Evolutionary conservation across 768 basidiomycete genomes (phyloP).

Genomic region (Tephrocybe sp.): DNA sequence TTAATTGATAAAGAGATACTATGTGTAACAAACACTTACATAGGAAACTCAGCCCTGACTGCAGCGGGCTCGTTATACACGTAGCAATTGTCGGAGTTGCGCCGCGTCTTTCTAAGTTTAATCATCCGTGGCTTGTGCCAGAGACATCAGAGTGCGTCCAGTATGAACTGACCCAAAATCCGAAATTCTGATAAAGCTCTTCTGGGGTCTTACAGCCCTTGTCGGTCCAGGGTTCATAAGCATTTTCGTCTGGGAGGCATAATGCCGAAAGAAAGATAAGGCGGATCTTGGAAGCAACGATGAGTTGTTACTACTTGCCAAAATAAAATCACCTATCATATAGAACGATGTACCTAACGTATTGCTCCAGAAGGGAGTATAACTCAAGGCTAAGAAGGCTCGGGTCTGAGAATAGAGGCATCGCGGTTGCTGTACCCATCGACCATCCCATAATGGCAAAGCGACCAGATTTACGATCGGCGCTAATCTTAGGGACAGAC

Average conservation of each 20-base stretch:
- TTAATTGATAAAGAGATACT: no score
- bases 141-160: slow-evolving; percentile 20
- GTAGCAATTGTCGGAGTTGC: slow-evolving; percentile 17
- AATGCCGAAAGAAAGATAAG: slow-evolving; percentile 25
- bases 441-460: slow-evolving; percentile 38
- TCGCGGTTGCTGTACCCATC: slow-evolving; percentile 25
- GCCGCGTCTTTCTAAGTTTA: slow-evolving; percentile 19
- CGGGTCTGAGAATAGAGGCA: slow-evolving; percentile 27
- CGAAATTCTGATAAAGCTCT: slow-evolving; percentile 22
- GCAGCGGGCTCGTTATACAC: slow-evolving; percentile 18
- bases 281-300: slow-evolving; percentile 24
- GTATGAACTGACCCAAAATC: slow-evolving; percentile 27
- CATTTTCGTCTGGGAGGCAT: slow-evolving; percentile 16
- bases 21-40: neutral
- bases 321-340: slow-evolving; percentile 23
- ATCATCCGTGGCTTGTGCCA: slow-evolving; percentile 10
- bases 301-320: neutral
- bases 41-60: slow-evolving; percentile 15
- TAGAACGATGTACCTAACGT: slow-evolving; percentile 28
- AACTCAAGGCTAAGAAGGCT: slow-evolving; percentile 18
- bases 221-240: slow-evolving; percentile 22
- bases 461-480: slow-evolving; percentile 28
- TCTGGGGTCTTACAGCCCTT: slow-evolving; percentile 21
- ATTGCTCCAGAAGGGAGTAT: slow-evolving; percentile 24
- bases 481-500: slow-evolving; percentile 22